phyloP scores from a whole-genome alignment of 441 rosid species.

The Breynia disticha region DNA sequence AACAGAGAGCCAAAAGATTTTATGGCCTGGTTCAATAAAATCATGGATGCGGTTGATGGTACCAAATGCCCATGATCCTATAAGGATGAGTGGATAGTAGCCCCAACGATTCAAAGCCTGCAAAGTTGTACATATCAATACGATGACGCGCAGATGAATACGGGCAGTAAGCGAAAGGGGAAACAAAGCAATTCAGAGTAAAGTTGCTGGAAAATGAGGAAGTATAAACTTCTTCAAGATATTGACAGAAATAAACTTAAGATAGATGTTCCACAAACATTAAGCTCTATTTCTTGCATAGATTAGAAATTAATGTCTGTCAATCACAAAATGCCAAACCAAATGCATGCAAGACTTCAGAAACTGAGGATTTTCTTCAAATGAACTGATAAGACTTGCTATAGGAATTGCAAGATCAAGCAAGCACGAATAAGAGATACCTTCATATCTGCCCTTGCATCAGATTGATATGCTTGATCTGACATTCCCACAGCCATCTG shows the following conservation, averaged over 20 bases:
- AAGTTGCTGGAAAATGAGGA: too few species aligned
- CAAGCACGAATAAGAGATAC: slow-evolving; percentile 17
- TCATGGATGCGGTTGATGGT: slow-evolving; percentile 83
- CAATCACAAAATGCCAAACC: too few species aligned
- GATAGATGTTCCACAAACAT: not conserved
- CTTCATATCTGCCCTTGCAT: slow-evolving; percentile 67
- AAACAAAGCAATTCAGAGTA: too few species aligned
- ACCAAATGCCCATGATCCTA: slow-evolving; percentile 96
- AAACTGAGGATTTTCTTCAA: too few species aligned
- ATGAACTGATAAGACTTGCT: too few species aligned
- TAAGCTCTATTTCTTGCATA: too few species aligned
- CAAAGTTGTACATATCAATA: slow-evolving; percentile 6
- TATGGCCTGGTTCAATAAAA: slow-evolving; percentile 73
- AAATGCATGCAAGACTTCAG: too few species aligned
- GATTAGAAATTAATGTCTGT: too few species aligned
- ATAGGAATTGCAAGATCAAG: not conserved
- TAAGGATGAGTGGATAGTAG: slow-evolving; percentile 88
- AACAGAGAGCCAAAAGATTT: slow-evolving; percentile 89
- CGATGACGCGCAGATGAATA: slow-evolving; percentile 6
- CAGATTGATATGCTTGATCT: slow-evolving; percentile 51
- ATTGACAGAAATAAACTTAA: not conserved
- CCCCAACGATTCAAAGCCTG: slow-evolving; percentile 96
- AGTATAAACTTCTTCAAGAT: too few species aligned
- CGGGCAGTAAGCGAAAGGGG: not conserved
- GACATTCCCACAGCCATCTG: slow-evolving; percentile 94